Evolutionary conservation across 1,284 basidiomycete species (phyloP).

Genomic region (Cystobasidium sp.): DNA sequence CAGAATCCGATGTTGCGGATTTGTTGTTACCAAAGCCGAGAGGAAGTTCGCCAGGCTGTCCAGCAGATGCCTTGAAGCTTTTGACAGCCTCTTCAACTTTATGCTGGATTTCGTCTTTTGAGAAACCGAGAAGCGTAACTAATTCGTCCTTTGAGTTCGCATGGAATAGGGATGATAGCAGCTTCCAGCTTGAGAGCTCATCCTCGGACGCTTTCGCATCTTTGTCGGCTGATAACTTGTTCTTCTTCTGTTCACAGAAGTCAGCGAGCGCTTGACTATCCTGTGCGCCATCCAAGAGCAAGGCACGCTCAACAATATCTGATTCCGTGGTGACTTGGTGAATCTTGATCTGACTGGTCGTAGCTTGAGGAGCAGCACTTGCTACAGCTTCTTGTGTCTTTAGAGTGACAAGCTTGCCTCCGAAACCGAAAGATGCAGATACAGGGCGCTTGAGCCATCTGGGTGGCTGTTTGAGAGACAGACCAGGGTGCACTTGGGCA

Average conservation of each 20-base stretch:
- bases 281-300: constrained; percentile 70
- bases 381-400: constrained; percentile 65
- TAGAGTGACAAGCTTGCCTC: constrained; percentile 74
- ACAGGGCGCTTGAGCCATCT: constrained; percentile 91
- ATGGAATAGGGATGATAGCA: constrained; percentile 83
- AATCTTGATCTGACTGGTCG: constrained; percentile 59
- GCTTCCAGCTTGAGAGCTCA: constrained; percentile 75
- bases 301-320: constrained; percentile 75
- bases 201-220: constrained; percentile 38
- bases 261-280: constrained; percentile 66
- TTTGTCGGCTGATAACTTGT: constrained; percentile 54
- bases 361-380: constrained; percentile 64
- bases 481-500: constrained; percentile 57
- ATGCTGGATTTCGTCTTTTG: constrained; percentile 79
- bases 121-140: constrained; percentile 88
- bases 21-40: constrained; percentile 39
- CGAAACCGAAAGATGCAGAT: constrained; percentile 86
- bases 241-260: constrained; percentile 69
- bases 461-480: constrained; percentile 86
- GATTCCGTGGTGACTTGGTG: constrained; percentile 78
- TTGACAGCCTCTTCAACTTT: constrained; percentile 82
- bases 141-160: constrained; percentile 88
- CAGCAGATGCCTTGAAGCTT: constrained; percentile 65
- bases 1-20: constrained; percentile 51
- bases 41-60: constrained; percentile 34